Evolutionary conservation across 164 flowering plant genomes (phyloP).

Genomic region (Annona cherimola): DNA sequence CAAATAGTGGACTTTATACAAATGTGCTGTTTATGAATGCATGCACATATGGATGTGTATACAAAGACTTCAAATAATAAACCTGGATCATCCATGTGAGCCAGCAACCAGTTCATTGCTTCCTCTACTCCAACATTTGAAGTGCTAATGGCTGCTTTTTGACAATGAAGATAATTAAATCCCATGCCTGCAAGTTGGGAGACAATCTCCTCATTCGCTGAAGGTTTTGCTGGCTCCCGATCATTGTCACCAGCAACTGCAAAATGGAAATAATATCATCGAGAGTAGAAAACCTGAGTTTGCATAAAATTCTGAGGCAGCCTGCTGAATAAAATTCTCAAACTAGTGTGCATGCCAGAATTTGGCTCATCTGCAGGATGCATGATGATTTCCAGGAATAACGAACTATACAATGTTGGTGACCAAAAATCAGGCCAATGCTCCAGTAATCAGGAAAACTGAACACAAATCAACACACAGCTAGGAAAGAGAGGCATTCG

Average conservation of each 20-base stretch:
- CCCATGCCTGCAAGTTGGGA: conserved; percentile 90
- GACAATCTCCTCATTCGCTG: conserved; percentile 72
- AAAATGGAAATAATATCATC: background rate
- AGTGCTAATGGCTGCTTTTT: conserved; percentile 90
- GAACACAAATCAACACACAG: background rate
- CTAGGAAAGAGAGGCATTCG: background rate
- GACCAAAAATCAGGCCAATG: background rate
- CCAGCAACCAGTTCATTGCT: conserved; percentile 97
- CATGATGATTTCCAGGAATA: background rate
- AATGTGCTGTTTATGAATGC: background rate
- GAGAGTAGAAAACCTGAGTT: background rate
- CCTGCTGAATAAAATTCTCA: background rate
- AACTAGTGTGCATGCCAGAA: background rate
- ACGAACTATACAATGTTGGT: background rate
- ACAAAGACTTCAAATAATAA: background rate
- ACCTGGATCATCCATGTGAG: conserved; percentile 99
- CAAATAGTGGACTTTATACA: background rate
- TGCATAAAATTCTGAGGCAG: background rate
- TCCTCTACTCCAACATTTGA: conserved; percentile 85
- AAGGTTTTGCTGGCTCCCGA: conserved; percentile 30
- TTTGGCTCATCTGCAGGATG: background rate
- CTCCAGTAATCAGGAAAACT: background rate
- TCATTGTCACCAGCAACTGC: conserved; percentile 38
- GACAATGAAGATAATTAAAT: conserved; percentile 68
- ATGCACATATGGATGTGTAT: background rate